Conservation (phyloP, 2,329 filamentous ascomycete genomes). For the Ascochyta fabae region DNA sequence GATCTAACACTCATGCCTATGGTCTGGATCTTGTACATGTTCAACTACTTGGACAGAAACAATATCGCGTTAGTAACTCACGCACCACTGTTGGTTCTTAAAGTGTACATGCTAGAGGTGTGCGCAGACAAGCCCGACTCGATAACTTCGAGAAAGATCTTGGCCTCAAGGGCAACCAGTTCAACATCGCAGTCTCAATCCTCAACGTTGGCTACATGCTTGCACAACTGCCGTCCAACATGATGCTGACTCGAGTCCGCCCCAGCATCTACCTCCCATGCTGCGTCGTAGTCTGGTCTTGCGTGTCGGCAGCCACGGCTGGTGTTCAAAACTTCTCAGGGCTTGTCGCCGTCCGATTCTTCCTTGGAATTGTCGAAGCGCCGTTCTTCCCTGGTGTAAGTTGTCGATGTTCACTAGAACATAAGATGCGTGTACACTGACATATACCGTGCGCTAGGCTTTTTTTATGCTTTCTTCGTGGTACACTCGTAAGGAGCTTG, state of each 20-base stretch:
- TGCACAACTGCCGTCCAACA: slow-evolving; percentile 51
- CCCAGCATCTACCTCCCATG: slow-evolving; percentile 38
- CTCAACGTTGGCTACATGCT: slow-evolving; percentile 31
- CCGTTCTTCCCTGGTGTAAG: slow-evolving; percentile 64
- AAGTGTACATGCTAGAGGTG: background rate
- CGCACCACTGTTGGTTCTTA: background rate
- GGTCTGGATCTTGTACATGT: slow-evolving; percentile 16
- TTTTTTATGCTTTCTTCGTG: slow-evolving; percentile 67
- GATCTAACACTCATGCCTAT: slow-evolving; percentile 1
- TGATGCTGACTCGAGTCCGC: slow-evolving; percentile 48
- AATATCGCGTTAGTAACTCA: slow-evolving; percentile 13
- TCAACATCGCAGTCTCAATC: slow-evolving; percentile 50
- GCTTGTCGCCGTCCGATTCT: slow-evolving; percentile 37
- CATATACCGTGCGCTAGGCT: no score
- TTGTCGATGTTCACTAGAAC: no score
- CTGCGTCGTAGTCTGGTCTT: slow-evolving; percentile 42
- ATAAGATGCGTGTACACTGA: no score
- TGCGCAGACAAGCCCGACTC: slow-evolving; percentile 56
- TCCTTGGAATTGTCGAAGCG: slow-evolving; percentile 38
- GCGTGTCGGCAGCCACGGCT: slow-evolving; percentile 36
- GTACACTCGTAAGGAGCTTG: slow-evolving; percentile 63
- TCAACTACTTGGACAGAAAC: slow-evolving; percentile 20
- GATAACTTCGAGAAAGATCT: slow-evolving; percentile 65
- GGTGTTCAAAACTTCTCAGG: slow-evolving; percentile 37
- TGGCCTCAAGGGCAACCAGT: slow-evolving; percentile 28